These are phyloP conservation scores for Exophiala bonariae DNA, from an alignment of 2,329 filamentous ascomycete species.

Conservation along the genomic window DNA sequence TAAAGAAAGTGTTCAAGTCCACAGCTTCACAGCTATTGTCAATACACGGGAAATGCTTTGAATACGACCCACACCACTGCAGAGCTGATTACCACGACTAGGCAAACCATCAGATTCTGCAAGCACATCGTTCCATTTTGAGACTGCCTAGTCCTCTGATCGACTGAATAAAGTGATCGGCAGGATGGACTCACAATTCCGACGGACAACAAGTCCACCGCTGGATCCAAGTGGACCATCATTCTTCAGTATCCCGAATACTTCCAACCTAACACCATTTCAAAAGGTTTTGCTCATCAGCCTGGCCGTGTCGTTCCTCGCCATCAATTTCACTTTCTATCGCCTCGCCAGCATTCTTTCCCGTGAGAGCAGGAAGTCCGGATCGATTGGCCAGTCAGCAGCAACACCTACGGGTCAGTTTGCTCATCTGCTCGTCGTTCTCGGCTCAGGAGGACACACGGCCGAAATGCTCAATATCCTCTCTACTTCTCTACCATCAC, in stretches of 20 bases:
- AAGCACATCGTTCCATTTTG: too few species aligned
- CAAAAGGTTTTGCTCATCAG: constrained; percentile 9
- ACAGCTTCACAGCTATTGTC: too few species aligned
- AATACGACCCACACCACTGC: too few species aligned
- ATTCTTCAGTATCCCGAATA: constrained; percentile 4
- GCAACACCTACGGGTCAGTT: constrained; percentile 34
- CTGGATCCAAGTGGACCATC: background rate
- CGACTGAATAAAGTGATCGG: too few species aligned
- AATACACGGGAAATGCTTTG: too few species aligned
- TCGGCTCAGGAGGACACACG: constrained; percentile 92
- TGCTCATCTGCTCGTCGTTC: constrained; percentile 70
- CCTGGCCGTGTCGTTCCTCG: constrained; percentile 8
- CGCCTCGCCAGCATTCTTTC: constrained; percentile 18
- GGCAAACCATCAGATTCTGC: too few species aligned
- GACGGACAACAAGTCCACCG: too few species aligned
- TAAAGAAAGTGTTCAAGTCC: too few species aligned
- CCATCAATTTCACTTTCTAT: constrained; percentile 19
- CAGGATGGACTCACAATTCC: too few species aligned
- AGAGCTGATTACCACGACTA: too few species aligned
- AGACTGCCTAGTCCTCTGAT: too few species aligned
- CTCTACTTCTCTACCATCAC: constrained; percentile 51
- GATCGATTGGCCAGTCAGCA: background rate
- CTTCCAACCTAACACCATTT: constrained; percentile 3
- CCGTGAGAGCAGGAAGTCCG: constrained; percentile 1
- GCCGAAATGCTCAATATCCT: constrained; percentile 92